These are phyloP conservation scores for Pleurotus citrinopileatus DNA, from an alignment of 768 basidiomycete genomes.

Conservation along the genomic window DNA sequence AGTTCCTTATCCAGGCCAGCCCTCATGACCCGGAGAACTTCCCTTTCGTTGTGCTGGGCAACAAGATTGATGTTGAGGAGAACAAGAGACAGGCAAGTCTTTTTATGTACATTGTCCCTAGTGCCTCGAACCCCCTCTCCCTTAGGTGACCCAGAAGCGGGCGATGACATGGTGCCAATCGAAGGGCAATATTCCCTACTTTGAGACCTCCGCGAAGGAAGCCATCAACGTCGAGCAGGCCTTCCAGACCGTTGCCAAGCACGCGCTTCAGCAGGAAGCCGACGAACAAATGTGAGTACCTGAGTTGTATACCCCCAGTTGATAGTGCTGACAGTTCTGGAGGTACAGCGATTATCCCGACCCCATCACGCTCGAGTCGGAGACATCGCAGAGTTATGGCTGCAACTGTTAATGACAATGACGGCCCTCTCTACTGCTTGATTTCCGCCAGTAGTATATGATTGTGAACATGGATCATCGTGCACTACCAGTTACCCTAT, in stretches of 20 bases:
- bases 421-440: no score
- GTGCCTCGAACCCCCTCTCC: slow-evolving; percentile 9
- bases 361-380: slow-evolving; percentile 94
- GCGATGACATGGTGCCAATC: slow-evolving; percentile 99
- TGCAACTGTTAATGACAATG: slow-evolving; percentile 71
- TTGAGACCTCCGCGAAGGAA: slow-evolving; percentile 99
- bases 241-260: slow-evolving; percentile 99
- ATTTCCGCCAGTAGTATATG: not conserved
- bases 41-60: slow-evolving; percentile 98
- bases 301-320: slow-evolving; percentile 13
- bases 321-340: slow-evolving; percentile 16
- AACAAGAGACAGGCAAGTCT: slow-evolving; percentile 86
- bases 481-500: not conserved
- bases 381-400: slow-evolving; percentile 86
- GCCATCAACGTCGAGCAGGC: slow-evolving; percentile 99
- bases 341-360: slow-evolving; percentile 99
- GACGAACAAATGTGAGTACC: slow-evolving; percentile 85
- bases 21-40: slow-evolving; percentile 99
- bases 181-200: slow-evolving; percentile 99
- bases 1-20: slow-evolving; percentile 98
- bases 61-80: slow-evolving; percentile 99
- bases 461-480: no score
- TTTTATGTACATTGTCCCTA: not conserved
- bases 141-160: slow-evolving; percentile 95
- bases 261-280: slow-evolving; percentile 94